Conservation (phyloP, 75 land plant genomes). For the Sequoia sempervirens region DNA sequence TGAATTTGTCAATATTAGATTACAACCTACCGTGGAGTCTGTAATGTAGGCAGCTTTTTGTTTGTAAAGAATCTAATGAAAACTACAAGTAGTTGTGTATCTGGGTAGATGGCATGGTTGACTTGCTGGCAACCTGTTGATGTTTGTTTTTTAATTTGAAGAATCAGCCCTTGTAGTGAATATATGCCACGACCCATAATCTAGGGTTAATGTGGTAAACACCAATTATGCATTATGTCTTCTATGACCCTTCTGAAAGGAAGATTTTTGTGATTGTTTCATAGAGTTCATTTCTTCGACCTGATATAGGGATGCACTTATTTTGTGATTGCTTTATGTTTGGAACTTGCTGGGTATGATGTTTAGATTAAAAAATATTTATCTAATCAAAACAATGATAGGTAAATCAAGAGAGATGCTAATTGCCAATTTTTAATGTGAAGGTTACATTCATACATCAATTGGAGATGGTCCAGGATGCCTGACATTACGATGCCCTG, state of each 20-base stretch:
- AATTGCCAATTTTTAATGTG: not conserved
- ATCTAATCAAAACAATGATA: not conserved
- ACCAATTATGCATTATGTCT: not conserved
- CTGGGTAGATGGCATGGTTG: not conserved
- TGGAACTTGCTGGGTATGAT: not conserved
- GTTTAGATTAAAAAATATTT: not conserved
- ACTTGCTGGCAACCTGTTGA: not conserved
- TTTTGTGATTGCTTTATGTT: not conserved
- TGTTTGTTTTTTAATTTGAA: not conserved
- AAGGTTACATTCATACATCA: conserved; percentile 58
- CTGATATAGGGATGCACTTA: not conserved
- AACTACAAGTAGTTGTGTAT: not conserved
- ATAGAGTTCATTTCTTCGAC: not conserved
- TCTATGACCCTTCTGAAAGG: not conserved
- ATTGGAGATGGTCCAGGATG: conserved; percentile 81
- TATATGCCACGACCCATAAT: not conserved
- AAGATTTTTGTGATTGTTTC: not conserved
- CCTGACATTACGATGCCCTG: conserved; percentile 57
- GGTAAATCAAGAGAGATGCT: not conserved
- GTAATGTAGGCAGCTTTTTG: not conserved
- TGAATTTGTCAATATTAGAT: not conserved
- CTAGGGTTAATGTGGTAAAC: not conserved
- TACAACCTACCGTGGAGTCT: not conserved
- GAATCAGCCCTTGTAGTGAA: not conserved
- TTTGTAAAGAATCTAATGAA: not conserved